Base-by-base conservation (phyloP, 306 rosid genomes). In the Rosa rugosa region DNA sequence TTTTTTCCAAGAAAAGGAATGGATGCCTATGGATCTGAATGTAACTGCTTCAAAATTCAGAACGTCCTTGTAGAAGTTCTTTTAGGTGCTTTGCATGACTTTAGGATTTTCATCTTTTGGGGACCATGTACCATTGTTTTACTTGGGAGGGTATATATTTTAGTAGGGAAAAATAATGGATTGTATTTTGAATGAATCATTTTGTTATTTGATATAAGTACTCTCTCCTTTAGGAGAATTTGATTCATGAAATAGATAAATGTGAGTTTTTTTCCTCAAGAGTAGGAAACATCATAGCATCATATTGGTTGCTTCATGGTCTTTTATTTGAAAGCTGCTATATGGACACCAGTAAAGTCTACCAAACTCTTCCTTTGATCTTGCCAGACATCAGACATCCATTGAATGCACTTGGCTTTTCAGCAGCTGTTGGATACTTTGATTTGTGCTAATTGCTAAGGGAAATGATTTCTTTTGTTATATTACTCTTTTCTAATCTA, bases 401-500 rank as follows among this genome's bases (percentile, higher is more conserved):
- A 57, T 22, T 12, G 50, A 71, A 17, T 23, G 40, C n/a, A 27
- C 47, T 12, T 59, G 27, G 51, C 11, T 31, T 8, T 45, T 40
- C n/a, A 56, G 54, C 20, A 53, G 49, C 36, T 56, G 47, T 27
- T 20, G 59, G 5, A 13, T 75, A 18, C 41, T 51, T 27, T 16
- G 25, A 2, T 80, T 51, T 60, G 13, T 77, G 22, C 22, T 65
- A 0, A 34, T 22, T 77, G 81, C 40, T 14, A 65, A 36, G 44
- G 70, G 5, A 16, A 14, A 9, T 25, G 47, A 54, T 74, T 56
- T 74, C 72, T 46, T 82, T 78, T 59, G 16, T 69, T 66, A 34
- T 50, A 47, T 41, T 45, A 27, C 8, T 59, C 31, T 65, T 75
- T 40, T 34, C 47, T 79, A 11, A 73, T 75, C 10, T 51, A 79